phyloP scores from a whole-genome alignment of 2,329 filamentous ascomycete genomes.

The Microdochium nivale region DNA sequence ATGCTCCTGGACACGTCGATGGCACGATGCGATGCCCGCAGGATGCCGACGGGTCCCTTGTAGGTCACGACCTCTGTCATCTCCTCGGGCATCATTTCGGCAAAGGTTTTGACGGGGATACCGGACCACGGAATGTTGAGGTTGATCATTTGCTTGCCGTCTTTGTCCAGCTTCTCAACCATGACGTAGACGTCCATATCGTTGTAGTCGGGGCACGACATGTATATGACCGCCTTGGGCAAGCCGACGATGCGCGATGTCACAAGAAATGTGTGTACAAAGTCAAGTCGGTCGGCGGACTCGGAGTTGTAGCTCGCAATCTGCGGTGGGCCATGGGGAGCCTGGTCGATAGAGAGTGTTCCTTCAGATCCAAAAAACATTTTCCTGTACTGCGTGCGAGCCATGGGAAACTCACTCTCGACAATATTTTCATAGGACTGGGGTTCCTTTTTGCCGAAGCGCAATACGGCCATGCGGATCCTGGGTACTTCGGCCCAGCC shows the following conservation, averaged over 20 bases:
- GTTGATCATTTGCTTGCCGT: constrained; percentile 30
- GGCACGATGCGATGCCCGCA: constrained; percentile 32
- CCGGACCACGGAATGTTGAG: constrained; percentile 29
- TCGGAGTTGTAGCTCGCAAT: constrained; percentile 23
- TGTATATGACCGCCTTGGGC: constrained; percentile 35
- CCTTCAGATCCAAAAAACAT: constrained; percentile 16
- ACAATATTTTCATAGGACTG: constrained; percentile 19
- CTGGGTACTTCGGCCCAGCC: constrained; percentile 33
- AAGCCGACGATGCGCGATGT: constrained; percentile 32
- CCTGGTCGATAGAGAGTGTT: constrained; percentile 1
- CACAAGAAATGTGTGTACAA: constrained; percentile 29
- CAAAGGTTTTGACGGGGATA: constrained; percentile 15
- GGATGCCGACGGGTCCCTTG: constrained; percentile 30
- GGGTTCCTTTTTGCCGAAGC: constrained; percentile 22
- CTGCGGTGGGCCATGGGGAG: background rate
- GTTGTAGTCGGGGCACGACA: constrained; percentile 29
- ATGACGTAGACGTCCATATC: constrained; percentile 36
- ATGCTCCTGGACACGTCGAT: constrained; percentile 22
- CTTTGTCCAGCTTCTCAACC: constrained; percentile 31
- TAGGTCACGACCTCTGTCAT: constrained; percentile 29
- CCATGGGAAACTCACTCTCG: constrained; percentile 22
- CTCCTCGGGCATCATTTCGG: constrained; percentile 23
- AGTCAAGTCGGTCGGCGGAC: constrained; percentile 16
- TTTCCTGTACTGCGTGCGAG: constrained; percentile 21
- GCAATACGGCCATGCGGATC: constrained; percentile 31